Base-by-base conservation (phyloP, 352 stramenopile genomes). In the Paralagenidium karlingii region DNA sequence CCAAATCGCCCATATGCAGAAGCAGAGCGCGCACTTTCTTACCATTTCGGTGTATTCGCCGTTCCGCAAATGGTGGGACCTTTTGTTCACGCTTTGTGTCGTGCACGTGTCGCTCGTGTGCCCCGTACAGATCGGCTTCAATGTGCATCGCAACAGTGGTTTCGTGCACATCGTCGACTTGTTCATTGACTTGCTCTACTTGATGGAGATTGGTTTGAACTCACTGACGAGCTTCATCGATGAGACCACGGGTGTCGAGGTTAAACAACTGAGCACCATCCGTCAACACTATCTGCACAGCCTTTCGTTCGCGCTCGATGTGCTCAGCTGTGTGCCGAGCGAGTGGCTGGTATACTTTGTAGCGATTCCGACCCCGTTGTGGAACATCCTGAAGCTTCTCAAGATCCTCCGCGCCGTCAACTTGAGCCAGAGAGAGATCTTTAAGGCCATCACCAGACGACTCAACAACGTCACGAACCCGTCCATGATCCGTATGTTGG, bases 151-250 rank as follows among this genome's bases (percentile, higher is more conserved):
- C n/a, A 51, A 56, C 1, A 34, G 36, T 1, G 60, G 60, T 5
- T 21, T 63, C 2, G 56, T 49, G 21, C 65, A 66, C 33, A 49
- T 42, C 10, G 38, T 82, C 8, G 63, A 80, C 31, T 52, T 61
- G 10, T 26, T 68, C 8, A 51, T 82, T 8, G 68, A 82, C 43
- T 16, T 75, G 3, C 60, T 80, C 19, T 82, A 74, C 37, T 42
- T 80, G 8, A 41, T 64, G 18, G 68, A 80, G 47, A 65, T 73
- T 24, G 44, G 61, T 1, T 49, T 78, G 5, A 82, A 77, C 31
- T 78, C 78, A 26, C 68, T 77, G 30, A 82, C 65, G 10, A 80
- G 63, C 32, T 82, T 69, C 44, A 59, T 80, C 42, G 63, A 80
- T 48, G 59, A 74, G 8, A 53, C 61, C 4, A 78, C 66, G 0